Evolutionary conservation across 495 filamentous ascomycete species (phyloP), one percentile per base, ranked within the genome.

Genomic region (Neurospora cerealis): DNA sequence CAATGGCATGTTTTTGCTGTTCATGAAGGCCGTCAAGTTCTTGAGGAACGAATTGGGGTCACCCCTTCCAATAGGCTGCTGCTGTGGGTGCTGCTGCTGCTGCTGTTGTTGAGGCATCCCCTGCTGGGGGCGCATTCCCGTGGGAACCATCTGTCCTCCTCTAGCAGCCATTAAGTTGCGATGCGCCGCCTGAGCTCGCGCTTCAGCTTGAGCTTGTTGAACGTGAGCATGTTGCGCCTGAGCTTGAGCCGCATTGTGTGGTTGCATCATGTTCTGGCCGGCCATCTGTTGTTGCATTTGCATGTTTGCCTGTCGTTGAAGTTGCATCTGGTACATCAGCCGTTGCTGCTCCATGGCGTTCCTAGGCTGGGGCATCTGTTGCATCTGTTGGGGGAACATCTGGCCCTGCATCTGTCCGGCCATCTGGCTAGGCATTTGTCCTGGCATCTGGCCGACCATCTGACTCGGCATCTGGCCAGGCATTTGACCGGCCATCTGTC

Each of bases 21-120:
- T 85, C 91, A 96, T 95, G 76, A 95, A 94, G 4, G 85, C 80
- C 6, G 87, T 84, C 3, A 98, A 82, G 44, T 88, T 89, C 74
- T 92, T 92, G 83, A 95, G 84, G 74, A 97, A 96, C n/a, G 85
- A 85, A 71, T 92, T 90, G 0, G 88, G 90, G 48, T 90, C 73
- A 19, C 66, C 79, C 71, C 76, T 77, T 73, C 75, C 54, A 4
- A 62, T 5, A 15, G 54, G 54, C 6, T 62, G 54, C 54, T 80
- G 80, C 62, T 75, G 78, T 73, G 44, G 70, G 7, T 32, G 40
- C 79, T 80, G 54, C 11, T 28, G 39, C 78, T 80, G 54, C 11
- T 76, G 37, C 7, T 69, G 70, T 38, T 78, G 79, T 34, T 78
- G 80, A 15, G 80, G 75, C 19, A 60, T 71, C 5, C 73, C 77